These are phyloP conservation scores for Trametes meyenii DNA, from an alignment of 768 basidiomycete genomes.

Conservation along the genomic window DNA sequence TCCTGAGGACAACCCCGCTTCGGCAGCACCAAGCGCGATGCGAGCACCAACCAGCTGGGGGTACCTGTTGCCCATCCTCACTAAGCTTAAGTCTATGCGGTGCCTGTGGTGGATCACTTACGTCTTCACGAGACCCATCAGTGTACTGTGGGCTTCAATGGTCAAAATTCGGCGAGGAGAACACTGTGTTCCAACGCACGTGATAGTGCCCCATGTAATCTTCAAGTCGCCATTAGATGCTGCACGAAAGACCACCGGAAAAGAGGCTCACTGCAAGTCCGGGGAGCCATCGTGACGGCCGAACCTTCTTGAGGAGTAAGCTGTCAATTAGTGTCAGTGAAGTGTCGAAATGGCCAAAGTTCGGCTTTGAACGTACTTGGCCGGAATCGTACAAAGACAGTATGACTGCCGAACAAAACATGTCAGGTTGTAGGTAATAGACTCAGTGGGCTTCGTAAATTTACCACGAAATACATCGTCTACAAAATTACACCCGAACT, in stretches of 20 bases:
- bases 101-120: constrained; percentile 23
- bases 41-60: constrained; percentile 2
- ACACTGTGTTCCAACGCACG: constrained; percentile 40
- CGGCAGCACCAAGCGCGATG: constrained; percentile 55
- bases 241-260: background rate
- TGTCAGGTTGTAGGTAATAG: background rate
- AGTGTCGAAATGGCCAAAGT: background rate
- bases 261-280: constrained; percentile 53
- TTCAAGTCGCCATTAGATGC: constrained; percentile 23
- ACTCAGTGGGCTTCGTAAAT: constrained; percentile 23
- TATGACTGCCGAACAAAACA: constrained; percentile 43
- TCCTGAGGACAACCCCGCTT: constrained; percentile 73
- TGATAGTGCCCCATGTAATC: constrained; percentile 65
- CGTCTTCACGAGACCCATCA: constrained; percentile 70
- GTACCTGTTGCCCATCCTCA: background rate
- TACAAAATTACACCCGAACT: constrained; percentile 25
- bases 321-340: constrained; percentile 7
- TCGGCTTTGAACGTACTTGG: constrained; percentile 49
- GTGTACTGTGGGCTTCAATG: constrained; percentile 40
- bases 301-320: constrained; percentile 59
- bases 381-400: constrained; percentile 66
- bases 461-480: constrained; percentile 71
- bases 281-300: constrained; percentile 70
- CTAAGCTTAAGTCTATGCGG: background rate
- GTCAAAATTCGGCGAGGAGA: background rate